phyloP scores from a whole-genome alignment of 768 basidiomycete genomes.

The Serendipita sp. region DNA sequence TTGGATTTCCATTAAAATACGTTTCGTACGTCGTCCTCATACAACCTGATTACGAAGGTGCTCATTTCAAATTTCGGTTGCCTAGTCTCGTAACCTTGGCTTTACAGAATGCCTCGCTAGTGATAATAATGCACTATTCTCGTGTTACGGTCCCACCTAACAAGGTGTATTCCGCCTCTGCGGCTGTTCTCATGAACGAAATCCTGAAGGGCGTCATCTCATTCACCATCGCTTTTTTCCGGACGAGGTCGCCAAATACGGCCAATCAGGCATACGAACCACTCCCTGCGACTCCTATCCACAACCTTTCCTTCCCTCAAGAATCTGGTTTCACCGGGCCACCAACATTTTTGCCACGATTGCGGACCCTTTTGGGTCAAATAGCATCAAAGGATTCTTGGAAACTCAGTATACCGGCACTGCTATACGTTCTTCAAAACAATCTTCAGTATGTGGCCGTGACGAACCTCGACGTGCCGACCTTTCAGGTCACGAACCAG shows the following conservation, averaged over 20 bases:
- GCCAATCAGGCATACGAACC: conserved; percentile 20
- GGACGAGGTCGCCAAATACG: conserved; percentile 32
- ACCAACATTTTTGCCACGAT: conserved; percentile 27
- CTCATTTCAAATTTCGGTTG: conserved; percentile 8
- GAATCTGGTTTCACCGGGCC: conserved; percentile 12
- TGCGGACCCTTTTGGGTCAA: conserved; percentile 44
- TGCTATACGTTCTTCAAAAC: conserved; percentile 91
- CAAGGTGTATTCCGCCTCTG: conserved; percentile 76
- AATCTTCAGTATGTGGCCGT: conserved; percentile 92
- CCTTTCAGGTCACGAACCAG: conserved; percentile 93
- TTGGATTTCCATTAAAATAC: conserved; percentile 63
- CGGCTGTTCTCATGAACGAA: conserved; percentile 89
- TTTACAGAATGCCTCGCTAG: conserved; percentile 79
- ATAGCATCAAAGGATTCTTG: conserved; percentile 87
- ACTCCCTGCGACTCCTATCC: conserved; percentile 1
- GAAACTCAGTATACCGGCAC: conserved; percentile 93
- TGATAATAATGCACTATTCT: conserved; percentile 95
- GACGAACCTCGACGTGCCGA: conserved; percentile 84
- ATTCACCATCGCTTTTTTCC: conserved; percentile 58
- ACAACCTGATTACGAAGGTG: conserved; percentile 8
- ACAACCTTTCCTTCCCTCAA: neutral
- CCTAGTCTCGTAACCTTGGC: conserved; percentile 65
- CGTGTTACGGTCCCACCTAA: conserved; percentile 64
- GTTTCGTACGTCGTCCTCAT: conserved; percentile 45
- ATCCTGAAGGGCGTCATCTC: conserved; percentile 86